These are phyloP conservation scores for Elsinoe ampelina DNA, from an alignment of 2,329 filamentous ascomycete species.

Conservation along the genomic window DNA sequence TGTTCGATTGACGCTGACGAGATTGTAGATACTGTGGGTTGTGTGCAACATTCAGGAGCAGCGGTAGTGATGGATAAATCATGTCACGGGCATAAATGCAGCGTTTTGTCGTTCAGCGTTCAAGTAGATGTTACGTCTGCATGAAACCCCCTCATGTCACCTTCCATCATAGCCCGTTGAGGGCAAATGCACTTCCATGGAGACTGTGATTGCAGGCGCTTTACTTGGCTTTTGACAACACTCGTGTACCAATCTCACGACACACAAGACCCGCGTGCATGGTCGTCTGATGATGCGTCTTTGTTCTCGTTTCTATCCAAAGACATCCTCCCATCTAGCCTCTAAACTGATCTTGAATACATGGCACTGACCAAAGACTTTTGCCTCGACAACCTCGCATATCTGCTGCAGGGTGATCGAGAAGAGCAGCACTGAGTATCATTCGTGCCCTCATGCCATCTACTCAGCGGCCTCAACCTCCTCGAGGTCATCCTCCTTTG, in stretches of 20 bases:
- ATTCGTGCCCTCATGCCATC: background rate
- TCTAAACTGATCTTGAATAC: background rate
- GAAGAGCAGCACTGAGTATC: background rate
- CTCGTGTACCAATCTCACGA: background rate
- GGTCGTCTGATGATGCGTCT: background rate
- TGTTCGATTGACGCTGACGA: no score
- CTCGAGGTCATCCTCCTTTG: constrained; percentile 25
- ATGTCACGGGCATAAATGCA: background rate
- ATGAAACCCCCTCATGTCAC: background rate
- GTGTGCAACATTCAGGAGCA: constrained; percentile 91
- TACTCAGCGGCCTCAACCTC: constrained; percentile 22
- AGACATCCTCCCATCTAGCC: background rate
- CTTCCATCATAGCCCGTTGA: no score
- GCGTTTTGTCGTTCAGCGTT: background rate
- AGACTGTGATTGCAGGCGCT: no score
- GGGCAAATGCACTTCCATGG: no score
- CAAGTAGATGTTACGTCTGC: background rate
- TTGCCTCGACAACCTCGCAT: background rate
- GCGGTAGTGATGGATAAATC: constrained; percentile 67
- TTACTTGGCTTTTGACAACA: no score
- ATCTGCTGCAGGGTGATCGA: background rate
- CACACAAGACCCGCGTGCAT: background rate
- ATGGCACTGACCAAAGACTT: background rate
- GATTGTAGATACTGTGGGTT: constrained; percentile 63
- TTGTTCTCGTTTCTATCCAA: constrained; percentile 8